Percentiles rank a stretch among this genome's conserved stretches.
Conservation (phyloP, 2,329 filamentous ascomycete genomes). For the Aspergillus sp. region DNA sequence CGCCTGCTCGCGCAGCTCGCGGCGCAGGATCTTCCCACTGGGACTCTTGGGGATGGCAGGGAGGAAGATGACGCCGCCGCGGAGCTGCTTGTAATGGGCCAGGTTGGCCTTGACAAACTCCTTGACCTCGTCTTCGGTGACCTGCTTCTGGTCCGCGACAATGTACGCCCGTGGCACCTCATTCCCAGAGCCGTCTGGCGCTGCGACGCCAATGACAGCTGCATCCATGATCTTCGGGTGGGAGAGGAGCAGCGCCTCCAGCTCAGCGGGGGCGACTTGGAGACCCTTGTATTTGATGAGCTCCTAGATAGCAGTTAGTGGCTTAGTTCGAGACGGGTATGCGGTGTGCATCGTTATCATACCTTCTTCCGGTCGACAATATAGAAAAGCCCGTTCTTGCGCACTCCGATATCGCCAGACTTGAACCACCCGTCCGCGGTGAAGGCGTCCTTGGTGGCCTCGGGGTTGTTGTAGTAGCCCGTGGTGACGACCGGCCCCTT, state of each 20-base stretch:
- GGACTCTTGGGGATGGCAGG: slow-evolving; percentile 33
- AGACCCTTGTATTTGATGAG: slow-evolving; percentile 53
- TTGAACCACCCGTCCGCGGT: slow-evolving; percentile 53
- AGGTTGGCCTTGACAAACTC: slow-evolving; percentile 36
- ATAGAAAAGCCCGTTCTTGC: slow-evolving; percentile 48
- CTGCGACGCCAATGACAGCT: slow-evolving; percentile 43
- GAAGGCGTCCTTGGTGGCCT: slow-evolving; percentile 48
- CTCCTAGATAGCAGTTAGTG: slow-evolving; percentile 20
- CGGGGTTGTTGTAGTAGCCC: slow-evolving; percentile 51
- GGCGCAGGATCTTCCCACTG: slow-evolving; percentile 38
- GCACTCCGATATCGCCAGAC: slow-evolving; percentile 52
- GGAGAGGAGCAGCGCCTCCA: slow-evolving; percentile 45
- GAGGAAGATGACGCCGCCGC: slow-evolving; percentile 42
- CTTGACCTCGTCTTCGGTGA: slow-evolving; percentile 40
- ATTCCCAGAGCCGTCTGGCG: slow-evolving; percentile 26
- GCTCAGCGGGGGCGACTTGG: slow-evolving; percentile 29
- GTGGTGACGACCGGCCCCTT: slow-evolving; percentile 51
- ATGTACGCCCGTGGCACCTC: slow-evolving; percentile 46
- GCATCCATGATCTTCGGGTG: slow-evolving; percentile 45
- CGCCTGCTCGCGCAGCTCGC: slow-evolving; percentile 43
- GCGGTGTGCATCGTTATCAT: not conserved
- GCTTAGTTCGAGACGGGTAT: not conserved
- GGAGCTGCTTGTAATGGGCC: slow-evolving; percentile 45
- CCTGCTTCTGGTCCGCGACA: slow-evolving; percentile 28
- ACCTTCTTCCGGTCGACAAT: slow-evolving; percentile 50